A percentile compares a stretch with the other conserved stretches of the same genome.
Evolutionary conservation across 1,284 basidiomycete genomes (phyloP).

Genomic region (Tremellales sp.): DNA sequence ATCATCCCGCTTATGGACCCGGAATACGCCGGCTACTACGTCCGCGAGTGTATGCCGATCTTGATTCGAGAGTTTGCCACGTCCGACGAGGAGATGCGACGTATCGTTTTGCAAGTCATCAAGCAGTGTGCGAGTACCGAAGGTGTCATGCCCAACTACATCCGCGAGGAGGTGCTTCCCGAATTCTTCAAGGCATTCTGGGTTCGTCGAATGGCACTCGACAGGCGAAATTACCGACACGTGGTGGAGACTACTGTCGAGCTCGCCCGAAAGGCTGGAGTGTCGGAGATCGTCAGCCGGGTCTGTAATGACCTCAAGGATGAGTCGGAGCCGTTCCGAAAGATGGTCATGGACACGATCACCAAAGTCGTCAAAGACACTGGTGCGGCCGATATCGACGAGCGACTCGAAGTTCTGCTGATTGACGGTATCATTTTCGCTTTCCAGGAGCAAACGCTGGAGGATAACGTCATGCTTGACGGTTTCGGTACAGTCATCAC

Average conservation of each 20-base stretch:
- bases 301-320: constrained; percentile 97
- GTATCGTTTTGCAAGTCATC: constrained; percentile 98
- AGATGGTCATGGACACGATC: constrained; percentile 99
- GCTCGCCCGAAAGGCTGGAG: constrained; percentile 92
- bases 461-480: constrained; percentile 98
- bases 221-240: constrained; percentile 91
- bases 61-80: constrained; percentile 99
- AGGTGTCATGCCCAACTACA: constrained; percentile 87
- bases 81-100: constrained; percentile 99
- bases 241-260: constrained; percentile 99
- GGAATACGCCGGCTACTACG: constrained; percentile 97
- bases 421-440: constrained; percentile 99
- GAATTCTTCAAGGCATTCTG: constrained; percentile 99
- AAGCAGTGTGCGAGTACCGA: constrained; percentile 98
- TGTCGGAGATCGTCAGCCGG: constrained; percentile 89
- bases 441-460: constrained; percentile 98
- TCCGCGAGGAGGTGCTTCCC: constrained; percentile 96
- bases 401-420: constrained; percentile 86
- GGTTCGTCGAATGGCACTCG: constrained; percentile 95
- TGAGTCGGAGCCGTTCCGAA: constrained; percentile 92
- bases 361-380: constrained; percentile 90
- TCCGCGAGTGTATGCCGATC: constrained; percentile 94
- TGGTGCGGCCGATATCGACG: constrained; percentile 94
- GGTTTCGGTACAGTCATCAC: constrained; percentile 97
- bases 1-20: constrained; percentile 99